Evolutionary conservation across 352 stramenopile species (phyloP).

Genomic region (Phytophthora pini): DNA sequence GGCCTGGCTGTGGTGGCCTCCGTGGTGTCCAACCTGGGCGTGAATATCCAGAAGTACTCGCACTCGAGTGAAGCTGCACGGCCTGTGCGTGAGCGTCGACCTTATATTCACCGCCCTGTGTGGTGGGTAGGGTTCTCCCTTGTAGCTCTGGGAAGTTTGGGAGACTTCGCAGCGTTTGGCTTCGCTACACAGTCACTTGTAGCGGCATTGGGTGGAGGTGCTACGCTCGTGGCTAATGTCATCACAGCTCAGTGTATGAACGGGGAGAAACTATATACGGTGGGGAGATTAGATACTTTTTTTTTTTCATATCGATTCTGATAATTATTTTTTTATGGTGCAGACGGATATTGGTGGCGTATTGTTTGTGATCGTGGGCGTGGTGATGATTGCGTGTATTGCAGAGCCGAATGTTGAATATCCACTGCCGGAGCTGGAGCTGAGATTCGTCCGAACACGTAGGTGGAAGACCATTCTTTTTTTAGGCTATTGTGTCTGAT

Average conservation of each 20-base stretch:
- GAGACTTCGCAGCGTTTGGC: constrained; percentile 90
- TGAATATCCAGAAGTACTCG: constrained; percentile 92
- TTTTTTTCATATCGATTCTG: not conserved
- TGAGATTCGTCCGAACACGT: constrained; percentile 83
- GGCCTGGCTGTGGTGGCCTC: constrained; percentile 80
- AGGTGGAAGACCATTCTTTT: not conserved
- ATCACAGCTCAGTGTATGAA: constrained; percentile 89
- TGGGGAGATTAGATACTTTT: constrained; percentile 15
- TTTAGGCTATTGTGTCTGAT: constrained; percentile 3
- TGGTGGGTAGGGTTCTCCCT: constrained; percentile 88
- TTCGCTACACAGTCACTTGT: constrained; percentile 92
- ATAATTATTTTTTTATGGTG: constrained; percentile 10
- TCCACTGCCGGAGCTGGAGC: constrained; percentile 82
- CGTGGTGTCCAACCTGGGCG: constrained; percentile 88
- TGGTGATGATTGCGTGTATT: constrained; percentile 89
- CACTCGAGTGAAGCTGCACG: constrained; percentile 64
- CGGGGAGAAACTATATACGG: constrained; percentile 73
- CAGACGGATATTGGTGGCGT: constrained; percentile 85
- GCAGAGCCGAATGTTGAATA: constrained; percentile 88
- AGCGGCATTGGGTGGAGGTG: constrained; percentile 81
- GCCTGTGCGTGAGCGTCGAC: constrained; percentile 54
- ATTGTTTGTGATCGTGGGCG: constrained; percentile 86
- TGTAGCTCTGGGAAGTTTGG: constrained; percentile 82
- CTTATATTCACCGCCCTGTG: constrained; percentile 87
- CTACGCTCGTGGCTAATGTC: constrained; percentile 90